Conservation (phyloP, 2,329 filamentous ascomycete genomes). For the Fusarium anthophilum region DNA sequence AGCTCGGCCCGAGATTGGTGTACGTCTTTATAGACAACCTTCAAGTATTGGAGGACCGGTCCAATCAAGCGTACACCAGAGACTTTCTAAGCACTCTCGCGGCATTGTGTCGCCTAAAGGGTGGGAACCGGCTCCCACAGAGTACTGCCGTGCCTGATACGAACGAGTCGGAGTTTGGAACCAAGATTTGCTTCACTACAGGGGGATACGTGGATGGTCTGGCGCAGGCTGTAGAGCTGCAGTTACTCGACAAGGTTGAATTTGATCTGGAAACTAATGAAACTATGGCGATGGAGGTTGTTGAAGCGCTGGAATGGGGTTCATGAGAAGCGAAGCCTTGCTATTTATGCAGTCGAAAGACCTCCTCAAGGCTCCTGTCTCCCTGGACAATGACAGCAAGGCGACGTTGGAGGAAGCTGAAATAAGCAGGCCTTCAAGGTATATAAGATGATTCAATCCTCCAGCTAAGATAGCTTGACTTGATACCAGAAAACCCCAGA, state of each 20-base stretch:
- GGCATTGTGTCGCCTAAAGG: neutral
- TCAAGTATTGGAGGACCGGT: neutral
- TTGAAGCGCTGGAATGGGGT: neutral
- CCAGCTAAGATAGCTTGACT: too few relatives aligned
- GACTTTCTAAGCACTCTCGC: neutral
- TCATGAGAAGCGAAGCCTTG: neutral
- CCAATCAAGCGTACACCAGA: neutral
- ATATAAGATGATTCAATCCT: too few relatives aligned
- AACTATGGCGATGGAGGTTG: neutral
- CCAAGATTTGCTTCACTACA: neutral
- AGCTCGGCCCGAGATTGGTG: neutral
- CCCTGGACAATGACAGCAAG: too few relatives aligned
- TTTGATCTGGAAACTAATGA: neutral
- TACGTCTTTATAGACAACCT: neutral
- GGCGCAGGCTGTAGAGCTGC: neutral
- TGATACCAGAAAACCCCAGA: too few relatives aligned
- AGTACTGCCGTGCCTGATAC: neutral
- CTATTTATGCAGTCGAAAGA: fast-evolving
- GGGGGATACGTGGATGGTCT: neutral
- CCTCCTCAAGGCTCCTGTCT: too few relatives aligned
- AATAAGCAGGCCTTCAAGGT: too few relatives aligned
- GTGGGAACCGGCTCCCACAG: neutral
- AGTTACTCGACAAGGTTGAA: neutral
- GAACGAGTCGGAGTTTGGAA: neutral
- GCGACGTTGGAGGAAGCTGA: too few relatives aligned